A percentile compares a stretch with the other conserved stretches of the same genome.
Evolutionary conservation across 2,329 filamentous ascomycete species (phyloP).

Genomic region (Madurella fahalii): DNA sequence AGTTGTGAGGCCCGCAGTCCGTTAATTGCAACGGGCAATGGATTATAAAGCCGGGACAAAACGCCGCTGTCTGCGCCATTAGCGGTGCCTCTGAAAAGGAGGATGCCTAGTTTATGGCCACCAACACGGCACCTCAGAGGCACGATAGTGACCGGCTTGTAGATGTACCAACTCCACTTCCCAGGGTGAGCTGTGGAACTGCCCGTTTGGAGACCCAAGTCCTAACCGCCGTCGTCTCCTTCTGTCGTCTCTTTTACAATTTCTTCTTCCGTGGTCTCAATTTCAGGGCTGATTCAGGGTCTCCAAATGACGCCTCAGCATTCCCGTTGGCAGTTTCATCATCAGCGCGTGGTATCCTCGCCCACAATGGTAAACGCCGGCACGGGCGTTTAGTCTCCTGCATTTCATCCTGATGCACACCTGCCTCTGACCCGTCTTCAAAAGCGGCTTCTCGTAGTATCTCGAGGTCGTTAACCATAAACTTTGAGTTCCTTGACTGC

Average conservation of each 20-base stretch:
- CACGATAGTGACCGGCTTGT: not conserved
- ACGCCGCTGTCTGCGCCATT: not conserved
- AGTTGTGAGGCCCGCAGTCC: not conserved
- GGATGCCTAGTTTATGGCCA: not conserved
- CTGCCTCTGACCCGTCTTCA: not conserved
- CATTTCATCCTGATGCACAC: too few relatives aligned
- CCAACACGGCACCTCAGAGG: not conserved
- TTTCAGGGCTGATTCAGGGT: too few relatives aligned
- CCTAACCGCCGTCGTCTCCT: not conserved
- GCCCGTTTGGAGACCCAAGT: not conserved
- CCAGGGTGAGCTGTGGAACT: not conserved
- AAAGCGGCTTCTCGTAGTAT: not conserved
- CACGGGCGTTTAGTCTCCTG: too few relatives aligned
- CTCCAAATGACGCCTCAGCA: too few relatives aligned
- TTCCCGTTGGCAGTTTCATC: too few relatives aligned
- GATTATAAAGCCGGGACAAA: not conserved
- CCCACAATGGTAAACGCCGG: too few relatives aligned
- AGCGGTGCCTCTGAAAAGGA: not conserved
- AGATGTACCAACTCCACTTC: conserved; percentile 1
- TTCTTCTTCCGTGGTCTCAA: too few relatives aligned
- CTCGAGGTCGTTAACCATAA: not conserved
- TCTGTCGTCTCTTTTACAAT: not conserved
- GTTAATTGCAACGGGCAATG: not conserved
- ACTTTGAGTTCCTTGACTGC: not conserved
- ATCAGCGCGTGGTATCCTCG: too few relatives aligned